Evolutionary conservation across 345 rosid species (phyloP).

Genomic region (Reutealis trisperma): DNA sequence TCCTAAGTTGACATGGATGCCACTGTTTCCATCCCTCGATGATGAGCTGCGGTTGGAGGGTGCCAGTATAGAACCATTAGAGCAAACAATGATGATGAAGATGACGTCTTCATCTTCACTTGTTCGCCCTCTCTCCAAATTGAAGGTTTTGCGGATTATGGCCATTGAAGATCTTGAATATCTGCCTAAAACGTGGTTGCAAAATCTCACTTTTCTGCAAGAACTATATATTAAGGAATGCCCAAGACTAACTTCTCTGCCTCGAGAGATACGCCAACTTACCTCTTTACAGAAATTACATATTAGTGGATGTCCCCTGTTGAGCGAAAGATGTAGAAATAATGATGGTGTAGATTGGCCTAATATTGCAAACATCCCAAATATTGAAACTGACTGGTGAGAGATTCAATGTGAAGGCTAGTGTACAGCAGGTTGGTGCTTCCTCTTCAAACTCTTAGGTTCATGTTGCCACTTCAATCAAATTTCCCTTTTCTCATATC

Average conservation of each 20-base stretch:
- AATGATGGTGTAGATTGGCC: constrained; percentile 7
- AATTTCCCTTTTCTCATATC: not conserved
- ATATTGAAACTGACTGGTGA: not conserved
- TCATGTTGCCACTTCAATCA: too few species aligned
- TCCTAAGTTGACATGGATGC: not conserved
- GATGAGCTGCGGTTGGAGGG: not conserved
- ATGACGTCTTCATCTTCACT: not conserved
- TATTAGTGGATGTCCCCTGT: not conserved
- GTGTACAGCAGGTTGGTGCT: not conserved
- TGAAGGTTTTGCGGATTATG: not conserved
- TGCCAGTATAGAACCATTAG: not conserved
- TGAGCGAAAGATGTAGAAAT: not conserved
- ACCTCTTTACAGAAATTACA: not conserved
- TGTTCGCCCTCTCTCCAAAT: not conserved
- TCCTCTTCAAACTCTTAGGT: not conserved
- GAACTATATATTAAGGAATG: not conserved
- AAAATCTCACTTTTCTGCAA: constrained; percentile 12
- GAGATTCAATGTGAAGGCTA: not conserved
- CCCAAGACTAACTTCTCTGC: not conserved
- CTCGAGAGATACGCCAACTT: not conserved
- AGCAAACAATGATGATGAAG: not conserved
- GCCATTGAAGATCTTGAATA: constrained; percentile 8
- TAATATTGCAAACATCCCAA: constrained; percentile 18
- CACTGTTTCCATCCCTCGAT: not conserved
- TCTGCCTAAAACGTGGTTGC: constrained; percentile 4